phyloP scores from a whole-genome alignment of 805 yeast genomes.

The Vanderwaltozyma verrucispora region DNA sequence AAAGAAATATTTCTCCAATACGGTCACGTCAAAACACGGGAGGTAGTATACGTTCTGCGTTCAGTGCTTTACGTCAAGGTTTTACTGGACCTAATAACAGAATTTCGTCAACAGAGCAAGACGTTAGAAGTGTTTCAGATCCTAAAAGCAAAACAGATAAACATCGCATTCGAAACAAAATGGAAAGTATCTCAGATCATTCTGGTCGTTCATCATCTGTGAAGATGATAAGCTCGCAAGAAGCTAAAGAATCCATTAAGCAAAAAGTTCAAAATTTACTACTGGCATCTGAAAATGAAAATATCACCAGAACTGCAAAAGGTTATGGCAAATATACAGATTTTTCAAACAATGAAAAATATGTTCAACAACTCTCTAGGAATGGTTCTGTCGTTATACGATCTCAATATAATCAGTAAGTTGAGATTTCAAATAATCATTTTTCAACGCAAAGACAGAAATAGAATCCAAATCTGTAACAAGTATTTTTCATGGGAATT shows the following conservation, averaged over 20 bases:
- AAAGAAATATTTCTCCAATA: conserved; percentile 11
- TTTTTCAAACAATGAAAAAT: neutral
- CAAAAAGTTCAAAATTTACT: conserved; percentile 42
- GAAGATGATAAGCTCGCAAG: conserved; percentile 1
- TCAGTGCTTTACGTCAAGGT: conserved; percentile 11
- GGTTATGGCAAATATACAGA: conserved; percentile 79
- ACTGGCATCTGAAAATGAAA: conserved; percentile 15
- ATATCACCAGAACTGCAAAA: conserved; percentile 50
- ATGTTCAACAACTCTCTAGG: too few relatives aligned
- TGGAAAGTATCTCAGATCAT: too few relatives aligned
- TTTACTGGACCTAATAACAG: conserved; percentile 5
- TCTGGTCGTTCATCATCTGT: too few relatives aligned
- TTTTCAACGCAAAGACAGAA: too few relatives aligned
- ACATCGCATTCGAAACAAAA: neutral
- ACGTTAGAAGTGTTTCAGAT: neutral
- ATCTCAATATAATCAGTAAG: too few relatives aligned
- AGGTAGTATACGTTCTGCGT: conserved; percentile 15
- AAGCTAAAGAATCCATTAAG: conserved; percentile 35
- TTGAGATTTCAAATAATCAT: too few relatives aligned
- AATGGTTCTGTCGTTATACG: too few relatives aligned
- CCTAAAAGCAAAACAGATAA: neutral
- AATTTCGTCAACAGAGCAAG: neutral
- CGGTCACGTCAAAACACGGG: conserved; percentile 21
- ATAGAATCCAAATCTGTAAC: too few relatives aligned
- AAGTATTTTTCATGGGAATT: too few relatives aligned